Conservation (phyloP, 345 rosid genomes). For the Kernera saxatilis region DNA sequence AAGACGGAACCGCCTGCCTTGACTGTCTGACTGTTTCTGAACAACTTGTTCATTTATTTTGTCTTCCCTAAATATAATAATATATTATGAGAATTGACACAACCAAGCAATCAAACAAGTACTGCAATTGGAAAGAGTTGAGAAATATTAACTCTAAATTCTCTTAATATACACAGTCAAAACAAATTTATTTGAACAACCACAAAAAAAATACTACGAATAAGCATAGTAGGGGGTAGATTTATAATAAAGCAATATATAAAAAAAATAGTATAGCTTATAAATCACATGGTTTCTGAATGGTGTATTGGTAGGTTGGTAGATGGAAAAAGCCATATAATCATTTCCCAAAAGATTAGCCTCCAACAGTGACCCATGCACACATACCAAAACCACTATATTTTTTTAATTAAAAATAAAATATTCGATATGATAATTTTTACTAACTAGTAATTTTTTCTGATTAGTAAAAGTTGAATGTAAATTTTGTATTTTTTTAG, state of each 20-base stretch:
- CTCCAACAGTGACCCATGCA: slow-evolving; percentile 11
- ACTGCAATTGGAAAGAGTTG: not conserved
- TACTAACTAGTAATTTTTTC: not conserved
- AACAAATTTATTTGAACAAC: not conserved
- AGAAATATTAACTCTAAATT: not conserved
- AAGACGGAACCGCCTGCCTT: slow-evolving; percentile 2
- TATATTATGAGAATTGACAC: not conserved
- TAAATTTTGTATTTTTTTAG: not conserved
- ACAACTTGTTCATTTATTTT: not conserved
- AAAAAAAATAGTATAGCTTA: not conserved
- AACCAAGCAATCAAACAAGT: slow-evolving; percentile 8
- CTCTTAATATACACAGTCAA: slow-evolving; percentile 4
- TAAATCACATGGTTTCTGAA: slow-evolving; percentile 24
- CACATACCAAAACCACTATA: not conserved
- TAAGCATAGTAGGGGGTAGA: not conserved
- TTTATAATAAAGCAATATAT: not conserved
- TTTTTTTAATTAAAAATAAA: not conserved
- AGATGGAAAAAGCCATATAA: slow-evolving; percentile 8
- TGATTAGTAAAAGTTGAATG: not conserved
- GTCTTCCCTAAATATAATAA: not conserved
- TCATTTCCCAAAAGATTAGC: slow-evolving; percentile 19
- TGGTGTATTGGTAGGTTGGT: slow-evolving; percentile 34
- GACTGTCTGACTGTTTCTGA: slow-evolving; percentile 1
- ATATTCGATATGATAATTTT: not conserved
- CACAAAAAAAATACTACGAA: not conserved